Conservation (phyloP, 805 yeast genomes). For the Kodamaea lidongshanica region DNA sequence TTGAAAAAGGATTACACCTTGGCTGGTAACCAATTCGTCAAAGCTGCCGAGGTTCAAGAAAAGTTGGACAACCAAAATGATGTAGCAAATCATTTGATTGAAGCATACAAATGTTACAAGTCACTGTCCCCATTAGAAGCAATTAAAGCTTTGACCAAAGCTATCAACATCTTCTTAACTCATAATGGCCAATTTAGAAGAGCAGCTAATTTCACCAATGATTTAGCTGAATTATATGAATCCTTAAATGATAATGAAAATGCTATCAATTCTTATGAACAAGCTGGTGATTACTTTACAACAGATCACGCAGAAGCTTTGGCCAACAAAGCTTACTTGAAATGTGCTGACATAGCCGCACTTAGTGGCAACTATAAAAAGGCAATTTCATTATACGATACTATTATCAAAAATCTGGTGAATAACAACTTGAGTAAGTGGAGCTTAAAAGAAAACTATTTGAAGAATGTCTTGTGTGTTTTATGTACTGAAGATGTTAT, state of each 20-base stretch:
- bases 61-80: conserved; percentile 78
- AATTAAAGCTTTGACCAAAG: conserved; percentile 67
- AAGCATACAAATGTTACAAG: conserved; percentile 83
- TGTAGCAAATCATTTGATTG: conserved; percentile 83
- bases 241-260: conserved; percentile 55
- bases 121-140: conserved; percentile 69
- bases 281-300: conserved; percentile 93
- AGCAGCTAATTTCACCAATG: conserved; percentile 91
- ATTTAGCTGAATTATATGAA: conserved; percentile 83
- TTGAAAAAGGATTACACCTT: conserved; percentile 61
- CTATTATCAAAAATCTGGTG: conserved; percentile 67
- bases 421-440: conserved; percentile 76
- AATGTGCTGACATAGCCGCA: conserved; percentile 86
- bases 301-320: conserved; percentile 92
- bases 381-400: conserved; percentile 74
- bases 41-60: conserved; percentile 76
- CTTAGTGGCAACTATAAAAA: conserved; percentile 56
- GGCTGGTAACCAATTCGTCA: conserved; percentile 81
- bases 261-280: conserved; percentile 77
- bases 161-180: conserved; percentile 74
- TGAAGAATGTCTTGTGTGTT: conserved; percentile 76
- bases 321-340: conserved; percentile 79
- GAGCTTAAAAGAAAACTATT: conserved; percentile 88
- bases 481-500: conserved; percentile 81
- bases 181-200: conserved; percentile 91